Evolutionary conservation across 768 basidiomycete species (phyloP), one percentile per base, ranked within the genome.

Genomic region (Russula olivacea): DNA sequence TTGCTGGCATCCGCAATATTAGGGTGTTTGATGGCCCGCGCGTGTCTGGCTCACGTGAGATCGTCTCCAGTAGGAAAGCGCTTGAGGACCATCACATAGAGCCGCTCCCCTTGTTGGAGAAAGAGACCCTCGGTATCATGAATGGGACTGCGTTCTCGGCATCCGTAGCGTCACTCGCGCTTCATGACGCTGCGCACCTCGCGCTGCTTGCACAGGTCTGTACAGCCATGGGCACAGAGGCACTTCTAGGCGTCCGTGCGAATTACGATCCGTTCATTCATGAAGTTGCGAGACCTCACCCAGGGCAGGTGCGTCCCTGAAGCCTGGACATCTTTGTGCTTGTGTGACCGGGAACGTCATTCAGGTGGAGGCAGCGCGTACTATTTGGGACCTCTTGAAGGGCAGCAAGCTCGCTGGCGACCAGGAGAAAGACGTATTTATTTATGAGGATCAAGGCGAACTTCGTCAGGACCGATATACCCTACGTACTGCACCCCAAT

Each of bases 71-170:
- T 6, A 68, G 70, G 17, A 76, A 80, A 58, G 89, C 87, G 0
- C 79, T 91, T 23, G 76, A 77, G 2, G 76, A 77, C 32, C 85
- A 89, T 66, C 73, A 78, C 49, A 83, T 91, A 23, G 73, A 78
- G 43, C 87, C 90, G 1, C 77, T 93, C 57, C 75, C 83, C 23
- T 81, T 91, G 23, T 80, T 78, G 3, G 85, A 84, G 21, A 91
- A 91, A 72, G 89, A 91, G 63, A 88, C 87, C 65, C 81, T 91
- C 11, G 89, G 89, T 11, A 83, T 91, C 55, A 74, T 91, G 55
- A 94, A 94, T 70, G 92, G 92, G 51, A 92, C 91, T 2, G 88
- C 90, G 0, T 92, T 92, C 73, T 88, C 87, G 48, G 85, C 91
- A 0, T 85, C 89, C 3, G 82, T 91, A 25, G 88, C 84, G 5